Conservation (phyloP, 306 rosid species). For the Cucurbita moschata region DNA sequence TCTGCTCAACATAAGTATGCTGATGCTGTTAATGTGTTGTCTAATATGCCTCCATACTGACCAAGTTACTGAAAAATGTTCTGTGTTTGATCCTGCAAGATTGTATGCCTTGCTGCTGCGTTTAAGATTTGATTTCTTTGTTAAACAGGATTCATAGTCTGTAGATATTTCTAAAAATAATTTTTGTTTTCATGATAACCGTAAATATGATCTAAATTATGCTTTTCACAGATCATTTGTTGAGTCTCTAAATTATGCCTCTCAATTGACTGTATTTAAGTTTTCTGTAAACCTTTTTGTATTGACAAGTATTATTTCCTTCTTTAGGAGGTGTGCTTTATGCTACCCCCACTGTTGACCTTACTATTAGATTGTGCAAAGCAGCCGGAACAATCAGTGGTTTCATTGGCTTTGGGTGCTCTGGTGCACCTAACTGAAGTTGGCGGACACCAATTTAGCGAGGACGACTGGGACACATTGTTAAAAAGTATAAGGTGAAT, state of each 20-base stretch:
- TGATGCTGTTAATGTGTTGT: background rate
- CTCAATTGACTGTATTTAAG: background rate
- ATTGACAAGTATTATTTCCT: constrained; percentile 8
- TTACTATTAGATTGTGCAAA: constrained; percentile 96
- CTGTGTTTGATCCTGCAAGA: background rate
- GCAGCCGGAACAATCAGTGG: constrained; percentile 93
- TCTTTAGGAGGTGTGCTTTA: constrained; percentile 94
- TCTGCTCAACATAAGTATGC: background rate
- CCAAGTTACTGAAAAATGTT: background rate
- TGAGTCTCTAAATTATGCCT: background rate
- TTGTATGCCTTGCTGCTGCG: background rate
- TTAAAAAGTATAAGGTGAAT: constrained; percentile 79
- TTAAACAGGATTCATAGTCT: background rate
- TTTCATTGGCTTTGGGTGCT: constrained; percentile 94
- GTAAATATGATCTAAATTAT: background rate
- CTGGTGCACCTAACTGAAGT: constrained; percentile 93
- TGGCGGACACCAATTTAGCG: constrained; percentile 98
- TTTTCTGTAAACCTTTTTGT: constrained; percentile 5
- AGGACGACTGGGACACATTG: constrained; percentile 82
- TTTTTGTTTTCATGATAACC: background rate
- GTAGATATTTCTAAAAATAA: background rate
- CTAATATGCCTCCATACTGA: background rate
- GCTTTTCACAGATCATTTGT: background rate
- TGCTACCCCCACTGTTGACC: constrained; percentile 83
- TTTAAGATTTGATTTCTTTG: background rate